Percentiles rank a stretch among this genome's conserved stretches.
Evolutionary conservation across 768 basidiomycete species (phyloP).

Genomic region (Boletus pseudopeckii): DNA sequence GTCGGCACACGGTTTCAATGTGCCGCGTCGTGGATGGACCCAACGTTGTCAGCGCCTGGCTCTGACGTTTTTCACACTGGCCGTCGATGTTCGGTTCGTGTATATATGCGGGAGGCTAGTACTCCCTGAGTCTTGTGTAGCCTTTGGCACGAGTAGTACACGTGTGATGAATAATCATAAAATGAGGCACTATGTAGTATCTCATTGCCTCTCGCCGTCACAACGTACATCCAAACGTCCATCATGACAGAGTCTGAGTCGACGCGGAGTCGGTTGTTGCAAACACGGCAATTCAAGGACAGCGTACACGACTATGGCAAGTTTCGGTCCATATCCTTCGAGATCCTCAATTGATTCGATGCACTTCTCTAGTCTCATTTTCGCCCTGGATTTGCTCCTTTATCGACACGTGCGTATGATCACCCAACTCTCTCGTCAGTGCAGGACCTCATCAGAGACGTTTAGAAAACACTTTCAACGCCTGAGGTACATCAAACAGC

Average conservation of each 20-base stretch:
- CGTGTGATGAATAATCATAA: slow-evolving; percentile 3
- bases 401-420: slow-evolving; percentile 60
- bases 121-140: background rate
- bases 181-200: too few species aligned
- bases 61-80: background rate
- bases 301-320: slow-evolving; percentile 42
- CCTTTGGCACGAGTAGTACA: slow-evolving; percentile 1
- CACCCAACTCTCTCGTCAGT: background rate
- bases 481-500: slow-evolving; percentile 72
- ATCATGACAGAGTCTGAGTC: background rate
- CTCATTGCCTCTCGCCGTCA: background rate
- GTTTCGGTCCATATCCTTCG: slow-evolving; percentile 3
- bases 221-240: background rate
- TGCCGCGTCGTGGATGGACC: background rate
- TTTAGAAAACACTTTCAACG: slow-evolving; percentile 73
- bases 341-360: background rate
- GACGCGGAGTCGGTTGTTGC: slow-evolving; percentile 3
- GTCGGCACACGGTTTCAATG: background rate
- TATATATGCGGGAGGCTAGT: background rate
- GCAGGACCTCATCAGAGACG: background rate
- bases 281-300: slow-evolving; percentile 34
- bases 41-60: background rate
- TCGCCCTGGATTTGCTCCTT: slow-evolving; percentile 41
- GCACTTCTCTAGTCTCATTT: slow-evolving; percentile 22
- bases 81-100: background rate